Conservation (phyloP, 139 green algal genomes). For the Coelastrella sp. region DNA sequence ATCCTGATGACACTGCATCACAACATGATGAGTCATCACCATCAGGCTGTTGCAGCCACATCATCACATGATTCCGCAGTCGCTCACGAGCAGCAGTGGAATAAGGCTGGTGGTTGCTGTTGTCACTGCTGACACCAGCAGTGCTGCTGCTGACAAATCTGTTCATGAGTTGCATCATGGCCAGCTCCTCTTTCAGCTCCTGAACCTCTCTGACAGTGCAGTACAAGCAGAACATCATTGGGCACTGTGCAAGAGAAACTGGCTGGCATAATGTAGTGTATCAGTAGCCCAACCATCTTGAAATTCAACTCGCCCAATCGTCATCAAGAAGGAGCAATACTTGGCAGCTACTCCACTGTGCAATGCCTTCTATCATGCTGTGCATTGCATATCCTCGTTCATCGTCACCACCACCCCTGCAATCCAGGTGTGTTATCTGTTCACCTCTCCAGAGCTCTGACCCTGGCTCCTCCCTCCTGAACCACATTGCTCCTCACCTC, state of each 20-base stretch:
- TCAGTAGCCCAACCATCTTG: no score
- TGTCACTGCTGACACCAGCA: neutral
- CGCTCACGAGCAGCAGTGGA: constrained; percentile 39
- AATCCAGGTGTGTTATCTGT: neutral
- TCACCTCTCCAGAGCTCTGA: constrained; percentile 63
- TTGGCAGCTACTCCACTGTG: no score
- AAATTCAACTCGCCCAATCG: no score
- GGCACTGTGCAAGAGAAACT: no score
- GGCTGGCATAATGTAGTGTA: no score
- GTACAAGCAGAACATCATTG: no score
- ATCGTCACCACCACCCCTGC: no score
- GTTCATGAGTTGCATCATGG: constrained; percentile 64
- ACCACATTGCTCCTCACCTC: constrained; percentile 65
- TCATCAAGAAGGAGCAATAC: no score
- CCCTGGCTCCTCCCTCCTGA: constrained; percentile 50
- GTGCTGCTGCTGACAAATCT: constrained; percentile 8
- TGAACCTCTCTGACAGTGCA: constrained; percentile 64
- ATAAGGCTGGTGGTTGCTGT: constrained; percentile 53
- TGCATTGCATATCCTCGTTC: neutral
- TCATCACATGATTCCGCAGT: constrained; percentile 44
- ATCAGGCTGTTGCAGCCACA: constrained; percentile 42
- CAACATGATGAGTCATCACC: no score
- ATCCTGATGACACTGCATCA: constrained; percentile 6
- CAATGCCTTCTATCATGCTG: no score
- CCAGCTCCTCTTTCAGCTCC: constrained; percentile 69